These are phyloP conservation scores for Candida andamanensis DNA, from an alignment of 805 yeast species.

Conservation along the genomic window DNA sequence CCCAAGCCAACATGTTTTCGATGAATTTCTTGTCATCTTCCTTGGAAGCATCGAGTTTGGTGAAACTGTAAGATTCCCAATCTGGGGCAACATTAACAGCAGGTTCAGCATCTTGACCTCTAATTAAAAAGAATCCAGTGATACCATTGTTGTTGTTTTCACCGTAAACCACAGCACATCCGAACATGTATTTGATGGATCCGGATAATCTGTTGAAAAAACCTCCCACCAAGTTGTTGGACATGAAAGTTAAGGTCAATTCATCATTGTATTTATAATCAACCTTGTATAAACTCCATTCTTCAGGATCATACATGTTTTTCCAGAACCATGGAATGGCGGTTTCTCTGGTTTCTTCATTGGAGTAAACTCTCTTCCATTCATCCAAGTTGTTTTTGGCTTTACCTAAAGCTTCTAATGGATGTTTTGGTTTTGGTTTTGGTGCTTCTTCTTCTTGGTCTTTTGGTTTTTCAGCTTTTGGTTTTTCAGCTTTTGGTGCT, in stretches of 20 bases:
- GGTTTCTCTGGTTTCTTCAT: slow-evolving; percentile 90
- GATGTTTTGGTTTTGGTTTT: slow-evolving; percentile 84
- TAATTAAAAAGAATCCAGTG: slow-evolving; percentile 87
- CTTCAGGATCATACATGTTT: slow-evolving; percentile 81
- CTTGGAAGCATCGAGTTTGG: slow-evolving; percentile 74
- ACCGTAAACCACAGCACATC: slow-evolving; percentile 92
- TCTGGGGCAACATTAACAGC: slow-evolving; percentile 99
- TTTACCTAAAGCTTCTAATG: slow-evolving; percentile 79
- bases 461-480: slow-evolving; percentile 35
- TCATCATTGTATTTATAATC: slow-evolving; percentile 98
- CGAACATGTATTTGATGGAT: slow-evolving; percentile 92
- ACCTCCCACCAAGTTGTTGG: slow-evolving; percentile 96
- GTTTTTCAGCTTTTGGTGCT: slow-evolving; percentile 25
- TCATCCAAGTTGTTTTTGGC: slow-evolving; percentile 70
- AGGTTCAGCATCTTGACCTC: slow-evolving; percentile 88
- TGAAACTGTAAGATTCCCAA: slow-evolving; percentile 90
- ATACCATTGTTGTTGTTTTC: slow-evolving; percentile 98
- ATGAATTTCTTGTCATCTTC: slow-evolving; percentile 75
- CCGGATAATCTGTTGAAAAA: slow-evolving; percentile 93
- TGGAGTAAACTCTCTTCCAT: slow-evolving; percentile 95
- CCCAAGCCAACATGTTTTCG: slow-evolving; percentile 97
- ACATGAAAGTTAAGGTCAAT: slow-evolving; percentile 94
- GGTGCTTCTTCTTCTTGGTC: slow-evolving; percentile 38
- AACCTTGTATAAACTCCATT: slow-evolving; percentile 93
- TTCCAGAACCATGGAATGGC: slow-evolving; percentile 98